Percentiles rank a stretch among this genome's conserved stretches.
phyloP scores from a whole-genome alignment of 441 rosid genomes.

The Monsonia emarginata region DNA sequence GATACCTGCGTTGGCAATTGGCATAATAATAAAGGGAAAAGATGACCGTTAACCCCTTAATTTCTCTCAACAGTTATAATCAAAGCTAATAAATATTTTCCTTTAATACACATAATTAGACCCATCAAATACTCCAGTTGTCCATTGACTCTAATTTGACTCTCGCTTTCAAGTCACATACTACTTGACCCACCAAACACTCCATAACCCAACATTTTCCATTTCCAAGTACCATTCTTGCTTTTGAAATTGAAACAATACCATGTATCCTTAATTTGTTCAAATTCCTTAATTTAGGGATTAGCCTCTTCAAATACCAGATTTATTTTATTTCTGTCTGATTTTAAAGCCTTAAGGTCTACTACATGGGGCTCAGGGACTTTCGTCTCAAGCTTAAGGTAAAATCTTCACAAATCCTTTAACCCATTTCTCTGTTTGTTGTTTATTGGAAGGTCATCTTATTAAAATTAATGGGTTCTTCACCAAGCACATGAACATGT shows the following conservation, averaged over 20 bases:
- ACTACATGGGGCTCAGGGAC: slow-evolving; percentile 29
- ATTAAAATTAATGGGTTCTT: neutral
- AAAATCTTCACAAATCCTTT: neutral
- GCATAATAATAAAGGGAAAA: neutral
- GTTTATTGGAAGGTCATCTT: neutral
- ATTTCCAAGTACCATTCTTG: too few relatives aligned
- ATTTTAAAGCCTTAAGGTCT: neutral
- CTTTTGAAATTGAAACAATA: neutral
- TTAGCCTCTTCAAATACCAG: neutral
- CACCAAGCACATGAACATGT: too few relatives aligned
- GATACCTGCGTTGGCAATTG: too few relatives aligned
- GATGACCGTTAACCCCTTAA: slow-evolving; percentile 19
- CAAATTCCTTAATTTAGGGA: neutral
- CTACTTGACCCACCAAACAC: neutral
- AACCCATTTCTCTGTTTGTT: neutral
- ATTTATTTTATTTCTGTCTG: neutral
- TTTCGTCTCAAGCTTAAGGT: slow-evolving; percentile 36
- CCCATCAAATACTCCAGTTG: neutral
- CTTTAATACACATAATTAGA: slow-evolving; percentile 14
- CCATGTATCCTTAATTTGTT: too few relatives aligned
- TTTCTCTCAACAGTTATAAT: slow-evolving; percentile 17
- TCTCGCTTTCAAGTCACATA: neutral
- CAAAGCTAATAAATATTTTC: slow-evolving; percentile 21
- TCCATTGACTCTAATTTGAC: neutral
- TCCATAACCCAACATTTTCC: neutral